phyloP scores from a whole-genome alignment of 164 flowering plant species.

The Aristolochia fimbriata region DNA sequence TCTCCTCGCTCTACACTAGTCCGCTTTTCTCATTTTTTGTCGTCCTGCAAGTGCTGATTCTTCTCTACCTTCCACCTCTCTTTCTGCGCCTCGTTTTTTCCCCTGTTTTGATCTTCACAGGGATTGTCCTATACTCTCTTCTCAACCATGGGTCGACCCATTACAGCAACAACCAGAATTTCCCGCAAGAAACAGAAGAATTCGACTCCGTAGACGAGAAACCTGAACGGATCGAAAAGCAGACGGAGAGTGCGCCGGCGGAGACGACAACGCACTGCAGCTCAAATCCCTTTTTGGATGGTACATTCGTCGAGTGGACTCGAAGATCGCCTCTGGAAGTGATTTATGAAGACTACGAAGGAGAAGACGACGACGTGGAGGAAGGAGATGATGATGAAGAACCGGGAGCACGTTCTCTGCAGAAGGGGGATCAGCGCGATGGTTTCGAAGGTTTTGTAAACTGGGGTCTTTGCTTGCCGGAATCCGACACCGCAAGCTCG shows the following conservation, averaged over 20 bases:
- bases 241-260: conserved; percentile 3
- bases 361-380: conserved; percentile 22
- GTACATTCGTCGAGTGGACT: conserved; percentile 48
- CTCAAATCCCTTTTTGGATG: conserved; percentile 13
- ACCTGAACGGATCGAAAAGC: not conserved
- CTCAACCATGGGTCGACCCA: conserved; percentile 49
- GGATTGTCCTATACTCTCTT: conserved; percentile 16
- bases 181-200: not conserved
- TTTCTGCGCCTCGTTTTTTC: conserved; percentile 32
- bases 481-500: not conserved
- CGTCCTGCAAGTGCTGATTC: conserved; percentile 37
- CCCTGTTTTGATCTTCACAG: conserved; percentile 37
- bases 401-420: too few species aligned
- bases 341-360: conserved; percentile 69
- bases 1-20: conserved; percentile 14
- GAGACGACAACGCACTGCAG: conserved; percentile 6
- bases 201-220: not conserved
- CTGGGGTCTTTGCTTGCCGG: not conserved
- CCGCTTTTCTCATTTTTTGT: conserved; percentile 54
- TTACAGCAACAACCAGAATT: not conserved
- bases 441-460: not conserved
- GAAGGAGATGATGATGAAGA: not conserved
- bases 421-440: too few species aligned
- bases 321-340: conserved; percentile 71
- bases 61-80: conserved; percentile 50